Evolutionary conservation across 2,329 filamentous ascomycete species (phyloP).

Genomic region (Trichoderma aggressivum): DNA sequence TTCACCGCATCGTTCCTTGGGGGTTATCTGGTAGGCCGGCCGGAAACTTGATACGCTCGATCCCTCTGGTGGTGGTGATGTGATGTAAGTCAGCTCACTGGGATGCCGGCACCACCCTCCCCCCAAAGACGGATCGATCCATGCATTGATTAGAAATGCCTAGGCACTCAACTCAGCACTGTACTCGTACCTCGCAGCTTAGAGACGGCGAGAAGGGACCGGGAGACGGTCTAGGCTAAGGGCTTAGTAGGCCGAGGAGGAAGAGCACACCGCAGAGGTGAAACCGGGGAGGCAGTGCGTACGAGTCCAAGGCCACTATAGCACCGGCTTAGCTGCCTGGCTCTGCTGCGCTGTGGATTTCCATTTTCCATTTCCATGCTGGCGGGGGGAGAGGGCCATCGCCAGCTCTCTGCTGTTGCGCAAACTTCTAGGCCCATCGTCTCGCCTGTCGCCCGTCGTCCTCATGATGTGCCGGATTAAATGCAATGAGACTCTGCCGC

Average conservation of each 20-base stretch:
- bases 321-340: not conserved
- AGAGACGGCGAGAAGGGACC: not conserved
- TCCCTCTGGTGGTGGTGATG: constrained; percentile 7
- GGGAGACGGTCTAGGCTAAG: not conserved
- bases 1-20: not conserved
- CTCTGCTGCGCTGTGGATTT: not conserved
- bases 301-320: not conserved
- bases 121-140: not conserved
- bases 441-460: not conserved
- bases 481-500: constrained; percentile 11
- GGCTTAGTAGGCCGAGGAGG: not conserved
- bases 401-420: not conserved
- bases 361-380: not conserved
- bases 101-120: not conserved
- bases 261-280: not conserved
- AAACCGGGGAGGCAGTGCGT: not conserved
- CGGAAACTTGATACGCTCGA: not conserved
- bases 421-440: not conserved
- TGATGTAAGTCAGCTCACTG: constrained; percentile 7
- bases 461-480: not conserved
- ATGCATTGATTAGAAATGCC: not conserved
- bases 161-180: not conserved
- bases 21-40: not conserved
- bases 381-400: not conserved
- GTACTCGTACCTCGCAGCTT: not conserved